Base-by-base conservation (phyloP, 371 early-diverging fungal genomes). In the Fennellomyces sp. region DNA sequence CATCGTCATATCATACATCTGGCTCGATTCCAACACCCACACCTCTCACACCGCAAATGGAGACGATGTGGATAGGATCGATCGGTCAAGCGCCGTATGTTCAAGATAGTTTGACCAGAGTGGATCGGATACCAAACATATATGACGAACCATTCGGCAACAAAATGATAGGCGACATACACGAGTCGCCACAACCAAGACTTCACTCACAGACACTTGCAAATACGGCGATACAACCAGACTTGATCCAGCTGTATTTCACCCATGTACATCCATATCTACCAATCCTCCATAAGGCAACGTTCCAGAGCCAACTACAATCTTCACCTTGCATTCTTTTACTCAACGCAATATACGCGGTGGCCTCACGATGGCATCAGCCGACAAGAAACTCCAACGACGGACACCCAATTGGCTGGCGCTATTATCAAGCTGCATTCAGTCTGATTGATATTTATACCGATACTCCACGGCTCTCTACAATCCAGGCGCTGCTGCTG, bases 401-500 rank as follows among this genome's bases (percentile, higher is more conserved):
- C 19, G 35, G 35, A 0, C 38, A 50, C n/a, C 48, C 54, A 5
- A 68, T 74, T 3, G 81, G 81, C 17, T 70, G 72, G 31, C 28
- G 55, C n/a, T 81, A 64, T 64, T 78, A 75, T 53, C 74, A 70
- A 25, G 58, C 64, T 2, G 78, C 81, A 5, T 61, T 76, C 49
- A 78, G 67, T 3, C 36, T 88, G 28, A 74, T 91, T 11, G 89
- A 89, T 60, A 86, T 88, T 33, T 85, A 81, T 61, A 71, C 84
- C 55, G 91, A 88, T 62, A 68, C 77, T 2, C 88, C 91, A 23
- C 76, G 81, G 12, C 62, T 87, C 21, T 78, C 84, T 12, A 90
- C 90, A 1, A 85, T 91, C 2, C 84, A 88, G 48, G 88, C 89
- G 0, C 66, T 93, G 17, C 65, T 92, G 23, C 65, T 91, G 28